Evolutionary conservation across 345 rosid genomes (phyloP).

Genomic region (Pistacia atlantica): DNA sequence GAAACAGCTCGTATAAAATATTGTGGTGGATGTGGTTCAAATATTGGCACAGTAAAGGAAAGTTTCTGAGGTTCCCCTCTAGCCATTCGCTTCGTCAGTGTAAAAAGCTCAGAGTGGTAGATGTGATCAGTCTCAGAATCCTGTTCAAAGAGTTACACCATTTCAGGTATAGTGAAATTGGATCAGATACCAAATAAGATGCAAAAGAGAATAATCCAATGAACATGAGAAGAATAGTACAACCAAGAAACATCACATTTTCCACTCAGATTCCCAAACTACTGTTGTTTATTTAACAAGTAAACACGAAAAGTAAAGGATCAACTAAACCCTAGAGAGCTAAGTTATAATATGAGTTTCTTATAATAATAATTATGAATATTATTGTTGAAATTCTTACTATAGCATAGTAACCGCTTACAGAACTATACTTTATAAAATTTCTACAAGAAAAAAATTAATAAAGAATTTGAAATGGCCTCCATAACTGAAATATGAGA

Average conservation of each 20-base stretch:
- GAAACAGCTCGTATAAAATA: slow-evolving; percentile 95
- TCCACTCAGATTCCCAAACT: background rate
- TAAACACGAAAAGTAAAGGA: background rate
- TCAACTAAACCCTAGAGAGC: background rate
- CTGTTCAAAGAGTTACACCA: slow-evolving; percentile 39
- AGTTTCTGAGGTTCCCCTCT: slow-evolving; percentile 89
- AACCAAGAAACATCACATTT: background rate
- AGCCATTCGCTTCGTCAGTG: slow-evolving; percentile 85
- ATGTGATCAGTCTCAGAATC: slow-evolving; percentile 97
- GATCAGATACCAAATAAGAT: background rate
- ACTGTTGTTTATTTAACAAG: background rate
- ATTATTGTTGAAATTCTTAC: background rate
- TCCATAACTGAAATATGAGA: background rate
- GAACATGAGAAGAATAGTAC: no score
- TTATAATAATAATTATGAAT: background rate
- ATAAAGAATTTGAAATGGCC: background rate
- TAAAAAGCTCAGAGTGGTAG: slow-evolving; percentile 93
- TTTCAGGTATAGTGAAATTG: slow-evolving; percentile 10
- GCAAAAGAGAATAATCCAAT: background rate
- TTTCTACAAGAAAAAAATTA: background rate
- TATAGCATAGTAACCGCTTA: background rate
- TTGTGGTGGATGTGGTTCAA: slow-evolving; percentile 98
- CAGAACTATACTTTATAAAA: background rate
- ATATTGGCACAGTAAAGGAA: slow-evolving; percentile 91
- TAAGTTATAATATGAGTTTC: background rate